A percentile compares a stretch with the other conserved stretches of the same genome.
Conservation (phyloP, 2,329 filamentous ascomycete species). For the Tolypocladium inflatum region DNA sequence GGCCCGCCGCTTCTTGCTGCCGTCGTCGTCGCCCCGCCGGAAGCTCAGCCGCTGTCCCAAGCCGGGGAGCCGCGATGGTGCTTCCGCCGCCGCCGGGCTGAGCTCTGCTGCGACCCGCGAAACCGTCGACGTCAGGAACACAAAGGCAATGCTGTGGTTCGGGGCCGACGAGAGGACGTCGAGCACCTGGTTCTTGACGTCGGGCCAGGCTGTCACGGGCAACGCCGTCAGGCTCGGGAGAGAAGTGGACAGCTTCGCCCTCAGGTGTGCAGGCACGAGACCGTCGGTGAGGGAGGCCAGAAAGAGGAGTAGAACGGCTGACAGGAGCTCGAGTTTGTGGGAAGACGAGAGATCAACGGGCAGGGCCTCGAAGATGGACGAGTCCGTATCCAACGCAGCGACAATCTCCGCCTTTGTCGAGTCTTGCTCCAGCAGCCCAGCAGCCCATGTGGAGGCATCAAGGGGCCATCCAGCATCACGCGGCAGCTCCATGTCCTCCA, state of each 20-base stretch:
- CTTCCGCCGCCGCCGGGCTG: slow-evolving; percentile 23
- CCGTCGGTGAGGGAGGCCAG: slow-evolving; percentile 69
- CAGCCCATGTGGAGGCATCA: slow-evolving; percentile 28
- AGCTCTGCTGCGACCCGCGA: slow-evolving; percentile 41
- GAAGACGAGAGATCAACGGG: slow-evolving; percentile 52
- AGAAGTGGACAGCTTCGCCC: slow-evolving; percentile 56
- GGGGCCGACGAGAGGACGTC: slow-evolving; percentile 65
- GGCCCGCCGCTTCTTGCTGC: slow-evolving; percentile 37
- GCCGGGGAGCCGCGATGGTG: slow-evolving; percentile 12
- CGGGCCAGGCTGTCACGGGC: slow-evolving; percentile 18
- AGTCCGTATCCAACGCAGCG: slow-evolving; percentile 66
- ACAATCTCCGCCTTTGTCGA: slow-evolving; percentile 30
- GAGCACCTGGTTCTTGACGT: slow-evolving; percentile 48
- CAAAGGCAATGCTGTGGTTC: slow-evolving; percentile 80
- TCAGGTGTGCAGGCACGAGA: slow-evolving; percentile 61
- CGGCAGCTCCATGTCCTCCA: slow-evolving; percentile 43
- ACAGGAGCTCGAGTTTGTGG: slow-evolving; percentile 64
- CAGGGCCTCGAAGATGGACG: slow-evolving; percentile 51
- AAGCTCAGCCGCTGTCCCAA: slow-evolving; percentile 38
- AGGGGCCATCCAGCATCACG: slow-evolving; percentile 53
- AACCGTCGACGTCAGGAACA: slow-evolving; percentile 75
- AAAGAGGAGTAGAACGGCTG: slow-evolving; percentile 65
- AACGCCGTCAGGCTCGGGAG: slow-evolving; percentile 30
- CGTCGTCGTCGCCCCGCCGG: slow-evolving; percentile 22
- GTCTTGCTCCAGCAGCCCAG: slow-evolving; percentile 12